phyloP scores from a whole-genome alignment of 495 filamentous ascomycete genomes.

The Alectoria sarmentosa region DNA sequence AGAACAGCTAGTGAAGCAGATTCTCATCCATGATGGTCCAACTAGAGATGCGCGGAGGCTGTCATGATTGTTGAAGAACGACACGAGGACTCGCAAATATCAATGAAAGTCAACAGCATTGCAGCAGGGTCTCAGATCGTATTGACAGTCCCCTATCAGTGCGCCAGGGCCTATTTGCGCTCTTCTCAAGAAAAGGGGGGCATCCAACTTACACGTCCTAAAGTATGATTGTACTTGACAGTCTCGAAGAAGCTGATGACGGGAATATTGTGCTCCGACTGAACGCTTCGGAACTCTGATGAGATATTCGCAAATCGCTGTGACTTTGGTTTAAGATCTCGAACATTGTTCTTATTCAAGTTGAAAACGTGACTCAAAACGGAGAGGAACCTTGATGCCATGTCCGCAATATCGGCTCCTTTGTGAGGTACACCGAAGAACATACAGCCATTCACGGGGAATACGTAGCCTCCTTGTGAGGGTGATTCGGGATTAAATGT shows the following conservation, averaged over 20 bases:
- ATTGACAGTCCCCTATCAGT: too few species aligned
- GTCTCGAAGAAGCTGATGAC: conserved; percentile 5
- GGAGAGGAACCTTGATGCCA: not conserved
- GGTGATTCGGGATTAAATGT: not conserved
- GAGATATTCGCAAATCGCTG: conserved; percentile 9
- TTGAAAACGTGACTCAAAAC: conserved; percentile 1
- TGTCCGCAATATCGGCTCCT: conserved; percentile 5
- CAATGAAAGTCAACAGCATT: not conserved
- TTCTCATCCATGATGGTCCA: not conserved
- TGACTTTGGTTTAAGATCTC: conserved; percentile 7
- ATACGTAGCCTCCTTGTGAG: not conserved
- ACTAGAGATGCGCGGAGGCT: not conserved
- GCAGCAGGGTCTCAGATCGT: not conserved
- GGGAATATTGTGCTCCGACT: not conserved
- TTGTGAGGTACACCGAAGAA: conserved; percentile 14
- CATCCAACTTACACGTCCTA: not conserved
- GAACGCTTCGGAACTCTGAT: not conserved
- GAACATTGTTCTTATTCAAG: conserved; percentile 2
- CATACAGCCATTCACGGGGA: conserved; percentile 12
- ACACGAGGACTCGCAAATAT: not conserved
- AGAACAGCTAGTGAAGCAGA: not conserved
- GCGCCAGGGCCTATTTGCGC: not conserved
- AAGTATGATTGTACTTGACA: not conserved
- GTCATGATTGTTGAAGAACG: not conserved
- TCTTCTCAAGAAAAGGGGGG: not conserved